Base-by-base conservation (phyloP, 192 early-diverging fungal species). In the Coemansia sp. region DNA sequence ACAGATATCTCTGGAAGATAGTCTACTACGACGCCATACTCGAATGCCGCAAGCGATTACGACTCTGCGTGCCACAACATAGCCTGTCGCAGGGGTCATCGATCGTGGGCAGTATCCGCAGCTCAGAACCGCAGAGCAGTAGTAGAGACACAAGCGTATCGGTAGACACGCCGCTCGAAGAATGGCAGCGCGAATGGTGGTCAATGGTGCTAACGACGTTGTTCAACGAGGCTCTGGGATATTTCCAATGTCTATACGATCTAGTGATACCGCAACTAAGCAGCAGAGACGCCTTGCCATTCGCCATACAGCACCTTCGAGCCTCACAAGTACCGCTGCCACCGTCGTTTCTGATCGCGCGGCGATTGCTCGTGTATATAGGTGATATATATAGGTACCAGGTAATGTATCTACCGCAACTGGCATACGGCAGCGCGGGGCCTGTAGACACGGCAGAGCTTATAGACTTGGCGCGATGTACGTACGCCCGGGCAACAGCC, bases 311-410 rank as follows among this genome's bases (percentile, higher is more conserved):
- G 50, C 32, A 69, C 52, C 10, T 69, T 13, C 46, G 57, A 21
- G 42, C 35, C 1, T 14, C 28, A 49, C 35, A 52, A 8, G 61
- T 70, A 32, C 61, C n/a, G 5, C 38, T 60, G 14, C 67, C 69
- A 19, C 52, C 67, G 1, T 26, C 26, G 16, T 71, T 64, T 23
- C 47, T 40, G n/a, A 63, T 82, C 61, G 75, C 75, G 10, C 75
- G 75, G 1, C 68, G 80, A 2, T 40, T 72, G 66, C 66, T 61
- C 28, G 55, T 77, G 38, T 74, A 74, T 21, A 42, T 77, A 10
- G 80, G 80, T 30, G 80, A 82, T 47, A 42, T 82, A 2, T 77
- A 82, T 52, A 71, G 80, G 17, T 82, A 82, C 63, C 80, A 82
- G 52, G 65, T 46, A 23, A 69, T 77, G 75, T 74, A 77, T 11